A percentile compares a stretch with the other conserved stretches of the same genome.
Evolutionary conservation across 2,329 filamentous ascomycete species (phyloP).

Genomic region (Monilinia fructicola): DNA sequence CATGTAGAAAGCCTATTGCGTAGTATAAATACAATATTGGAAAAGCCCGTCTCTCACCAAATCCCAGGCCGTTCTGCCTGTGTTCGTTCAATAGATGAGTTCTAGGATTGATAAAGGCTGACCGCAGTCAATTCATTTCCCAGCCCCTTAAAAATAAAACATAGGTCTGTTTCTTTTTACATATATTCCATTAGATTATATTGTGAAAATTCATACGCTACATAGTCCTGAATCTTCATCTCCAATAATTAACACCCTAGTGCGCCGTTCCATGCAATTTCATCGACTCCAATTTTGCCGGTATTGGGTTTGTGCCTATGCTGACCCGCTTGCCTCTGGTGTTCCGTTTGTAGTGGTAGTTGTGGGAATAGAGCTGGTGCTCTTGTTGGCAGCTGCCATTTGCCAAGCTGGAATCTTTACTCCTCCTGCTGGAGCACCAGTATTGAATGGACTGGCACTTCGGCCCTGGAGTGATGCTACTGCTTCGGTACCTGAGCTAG

Average conservation of each 20-base stretch:
- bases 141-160: neutral
- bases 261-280: constrained; percentile 23
- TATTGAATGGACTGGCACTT: constrained; percentile 50
- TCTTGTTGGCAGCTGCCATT: constrained; percentile 65
- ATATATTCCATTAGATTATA: constrained; percentile 10
- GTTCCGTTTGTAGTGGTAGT: constrained; percentile 29
- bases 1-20: too few species aligned
- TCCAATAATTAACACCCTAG: constrained; percentile 15
- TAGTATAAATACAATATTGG: neutral
- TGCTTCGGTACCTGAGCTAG: constrained; percentile 38
- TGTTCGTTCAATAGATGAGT: neutral
- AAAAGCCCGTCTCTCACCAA: neutral
- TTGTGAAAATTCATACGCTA: constrained; percentile 2
- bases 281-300: constrained; percentile 1
- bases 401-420: constrained; percentile 80
- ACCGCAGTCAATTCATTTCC: neutral
- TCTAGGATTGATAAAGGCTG: neutral
- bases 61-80: too few species aligned
- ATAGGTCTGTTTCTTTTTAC: neutral
- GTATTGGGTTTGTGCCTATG: constrained; percentile 20
- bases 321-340: constrained; percentile 30
- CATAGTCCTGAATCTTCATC: neutral
- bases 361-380: constrained; percentile 29
- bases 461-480: constrained; percentile 41
- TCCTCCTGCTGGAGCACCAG: constrained; percentile 52